Conservation (phyloP, 2,329 filamentous ascomycete species). For the Exophiala phaeomuriformis region DNA sequence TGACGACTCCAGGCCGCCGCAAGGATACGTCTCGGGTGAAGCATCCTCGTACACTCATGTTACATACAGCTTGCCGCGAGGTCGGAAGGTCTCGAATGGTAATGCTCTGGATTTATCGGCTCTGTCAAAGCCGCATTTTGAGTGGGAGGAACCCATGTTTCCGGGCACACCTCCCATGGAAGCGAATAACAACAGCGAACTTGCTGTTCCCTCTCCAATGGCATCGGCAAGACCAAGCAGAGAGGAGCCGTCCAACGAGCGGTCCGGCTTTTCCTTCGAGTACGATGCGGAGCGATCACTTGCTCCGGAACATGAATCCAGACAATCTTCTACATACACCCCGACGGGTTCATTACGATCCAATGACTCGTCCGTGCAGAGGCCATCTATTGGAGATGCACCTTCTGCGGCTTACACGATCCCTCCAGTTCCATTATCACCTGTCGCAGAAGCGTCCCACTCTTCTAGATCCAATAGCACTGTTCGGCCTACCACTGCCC, state of each 20-base stretch:
- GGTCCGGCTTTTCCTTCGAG: slow-evolving; percentile 22
- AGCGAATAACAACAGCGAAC: slow-evolving; percentile 13
- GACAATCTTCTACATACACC: slow-evolving; percentile 13
- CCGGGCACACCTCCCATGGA: slow-evolving; percentile 34
- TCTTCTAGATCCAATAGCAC: slow-evolving; percentile 61
- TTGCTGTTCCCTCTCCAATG: slow-evolving; percentile 13
- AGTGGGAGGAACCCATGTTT: slow-evolving; percentile 55
- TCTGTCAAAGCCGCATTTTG: slow-evolving; percentile 49
- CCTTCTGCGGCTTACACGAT: slow-evolving; percentile 6
- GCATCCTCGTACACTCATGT: slow-evolving; percentile 77
- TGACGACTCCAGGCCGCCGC: slow-evolving; percentile 21
- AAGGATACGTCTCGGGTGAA: slow-evolving; percentile 20
- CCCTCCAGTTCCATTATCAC: slow-evolving; percentile 18
- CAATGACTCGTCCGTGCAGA: slow-evolving; percentile 8
- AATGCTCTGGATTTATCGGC: slow-evolving; percentile 55
- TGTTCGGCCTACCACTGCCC: slow-evolving; percentile 33
- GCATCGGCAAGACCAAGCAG: slow-evolving; percentile 17
- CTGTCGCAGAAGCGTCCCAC: slow-evolving; percentile 45
- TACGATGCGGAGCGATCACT: slow-evolving; percentile 14
- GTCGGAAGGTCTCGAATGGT: slow-evolving; percentile 63
- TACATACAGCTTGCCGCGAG: slow-evolving; percentile 74
- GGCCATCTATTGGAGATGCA: slow-evolving; percentile 13
- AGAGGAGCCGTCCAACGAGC: slow-evolving; percentile 14
- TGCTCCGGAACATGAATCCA: slow-evolving; percentile 1
- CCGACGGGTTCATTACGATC: slow-evolving; percentile 14